These are phyloP conservation scores for Aspergillus intermedius DNA, from an alignment of 2,329 filamentous ascomycete species.

Conservation along the genomic window DNA sequence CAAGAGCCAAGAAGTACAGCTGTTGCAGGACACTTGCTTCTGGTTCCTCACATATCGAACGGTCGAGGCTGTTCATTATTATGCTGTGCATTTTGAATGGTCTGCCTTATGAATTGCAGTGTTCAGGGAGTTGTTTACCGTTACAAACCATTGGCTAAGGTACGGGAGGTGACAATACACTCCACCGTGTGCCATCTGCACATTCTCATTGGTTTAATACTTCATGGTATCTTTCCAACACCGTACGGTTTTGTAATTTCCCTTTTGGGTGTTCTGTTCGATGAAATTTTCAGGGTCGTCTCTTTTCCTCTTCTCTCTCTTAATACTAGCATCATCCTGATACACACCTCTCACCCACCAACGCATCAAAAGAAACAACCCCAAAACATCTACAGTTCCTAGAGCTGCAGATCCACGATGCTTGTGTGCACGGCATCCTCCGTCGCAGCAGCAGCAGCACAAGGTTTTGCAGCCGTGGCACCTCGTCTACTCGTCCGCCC, in stretches of 20 bases:
- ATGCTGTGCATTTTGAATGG: not conserved
- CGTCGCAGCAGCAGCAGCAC: constrained; percentile 17
- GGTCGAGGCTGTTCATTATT: too few relatives aligned
- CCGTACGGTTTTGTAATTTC: not conserved
- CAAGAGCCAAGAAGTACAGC: not conserved
- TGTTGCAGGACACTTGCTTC: too few relatives aligned
- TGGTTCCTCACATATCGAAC: too few relatives aligned
- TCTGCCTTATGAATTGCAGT: not conserved
- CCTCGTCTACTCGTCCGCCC: constrained; percentile 31
- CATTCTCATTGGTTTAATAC: not conserved
- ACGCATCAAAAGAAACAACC: not conserved
- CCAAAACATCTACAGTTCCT: not conserved
- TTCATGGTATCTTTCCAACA: not conserved
- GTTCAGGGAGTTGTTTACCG: not conserved
- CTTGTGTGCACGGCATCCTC: constrained; percentile 23
- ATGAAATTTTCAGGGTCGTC: not conserved
- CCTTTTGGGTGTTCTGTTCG: not conserved
- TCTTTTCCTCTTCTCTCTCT: not conserved
- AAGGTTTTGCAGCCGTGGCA: constrained; percentile 25
- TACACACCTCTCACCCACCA: not conserved
- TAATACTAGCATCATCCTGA: not conserved
- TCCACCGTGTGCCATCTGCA: not conserved
- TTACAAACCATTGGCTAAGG: not conserved
- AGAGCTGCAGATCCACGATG: constrained; percentile 18
- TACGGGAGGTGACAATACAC: not conserved